Percentiles rank a stretch among this genome's conserved stretches.
Evolutionary conservation across 495 filamentous ascomycete species (phyloP).

Genomic region (Daldinia loculata): DNA sequence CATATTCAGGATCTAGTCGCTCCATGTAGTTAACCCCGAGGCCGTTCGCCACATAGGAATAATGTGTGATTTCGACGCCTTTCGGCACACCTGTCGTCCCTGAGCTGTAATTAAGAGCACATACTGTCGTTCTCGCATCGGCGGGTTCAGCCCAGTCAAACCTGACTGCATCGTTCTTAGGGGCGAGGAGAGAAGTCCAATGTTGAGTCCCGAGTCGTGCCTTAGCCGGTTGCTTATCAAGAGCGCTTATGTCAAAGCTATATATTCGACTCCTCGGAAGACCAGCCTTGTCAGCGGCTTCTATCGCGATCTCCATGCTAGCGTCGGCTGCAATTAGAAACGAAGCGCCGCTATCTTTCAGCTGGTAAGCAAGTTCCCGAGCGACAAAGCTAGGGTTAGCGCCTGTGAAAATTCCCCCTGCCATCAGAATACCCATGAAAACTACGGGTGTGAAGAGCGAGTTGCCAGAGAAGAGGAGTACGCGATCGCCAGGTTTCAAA

Average conservation of each 20-base stretch:
- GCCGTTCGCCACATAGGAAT: conserved; percentile 75
- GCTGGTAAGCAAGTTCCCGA: conserved; percentile 74
- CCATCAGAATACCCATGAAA: conserved; percentile 77
- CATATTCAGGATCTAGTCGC: conserved; percentile 55
- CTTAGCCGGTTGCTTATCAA: conserved; percentile 52
- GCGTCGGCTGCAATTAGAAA: conserved; percentile 67
- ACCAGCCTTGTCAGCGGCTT: conserved; percentile 73
- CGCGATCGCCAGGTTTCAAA: conserved; percentile 72
- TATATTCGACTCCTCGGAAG: conserved; percentile 62
- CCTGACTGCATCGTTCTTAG: conserved; percentile 51
- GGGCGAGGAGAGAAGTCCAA: conserved; percentile 54
- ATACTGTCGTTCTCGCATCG: conserved; percentile 48
- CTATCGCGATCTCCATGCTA: conserved; percentile 66
- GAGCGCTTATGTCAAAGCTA: conserved; percentile 57
- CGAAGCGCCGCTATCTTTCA: conserved; percentile 72
- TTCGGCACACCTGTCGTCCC: conserved; percentile 88
- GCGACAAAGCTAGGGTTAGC: conserved; percentile 79
- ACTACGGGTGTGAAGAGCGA: conserved; percentile 76
- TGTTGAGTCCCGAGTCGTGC: conserved; percentile 49
- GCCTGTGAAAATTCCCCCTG: conserved; percentile 81
- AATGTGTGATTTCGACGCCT: conserved; percentile 81
- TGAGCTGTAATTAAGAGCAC: conserved; percentile 73
- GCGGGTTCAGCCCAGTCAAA: conserved; percentile 55
- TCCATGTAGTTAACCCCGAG: conserved; percentile 60
- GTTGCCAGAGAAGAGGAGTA: conserved; percentile 77